Percentiles rank a stretch among this genome's conserved stretches.
These are phyloP conservation scores for Pythium aristosporum DNA, from an alignment of 352 stramenopile genomes.

Conservation along the genomic window DNA sequence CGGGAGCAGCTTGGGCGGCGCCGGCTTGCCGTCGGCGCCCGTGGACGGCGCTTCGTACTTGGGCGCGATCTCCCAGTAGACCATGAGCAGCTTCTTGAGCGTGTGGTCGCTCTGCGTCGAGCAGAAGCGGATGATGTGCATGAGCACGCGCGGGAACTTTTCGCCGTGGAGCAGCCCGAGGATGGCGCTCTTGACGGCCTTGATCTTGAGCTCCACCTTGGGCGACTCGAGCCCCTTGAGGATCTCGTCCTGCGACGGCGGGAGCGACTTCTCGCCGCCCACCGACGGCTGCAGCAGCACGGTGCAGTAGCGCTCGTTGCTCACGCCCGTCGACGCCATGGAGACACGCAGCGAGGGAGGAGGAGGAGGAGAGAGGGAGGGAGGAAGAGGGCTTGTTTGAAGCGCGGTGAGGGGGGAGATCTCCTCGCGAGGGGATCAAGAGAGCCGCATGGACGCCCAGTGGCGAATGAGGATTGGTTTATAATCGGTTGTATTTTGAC, in stretches of 20 bases:
- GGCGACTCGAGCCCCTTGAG: conserved; percentile 96
- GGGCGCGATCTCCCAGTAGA: conserved; percentile 99
- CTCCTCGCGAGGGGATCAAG: background rate
- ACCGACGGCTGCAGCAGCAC: conserved; percentile 67
- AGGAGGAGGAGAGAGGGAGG: conserved; percentile 1
- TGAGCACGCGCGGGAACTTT: conserved; percentile 97
- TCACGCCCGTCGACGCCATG: conserved; percentile 51
- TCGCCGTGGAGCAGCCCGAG: conserved; percentile 98
- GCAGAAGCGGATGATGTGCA: conserved; percentile 99
- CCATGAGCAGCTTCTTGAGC: conserved; percentile 99
- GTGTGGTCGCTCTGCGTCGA: conserved; percentile 99
- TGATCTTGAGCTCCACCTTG: conserved; percentile 95
- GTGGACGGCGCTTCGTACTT: conserved; percentile 90
- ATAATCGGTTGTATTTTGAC: background rate
- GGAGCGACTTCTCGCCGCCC: conserved; percentile 54
- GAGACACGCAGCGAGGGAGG: background rate
- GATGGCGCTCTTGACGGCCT: conserved; percentile 98
- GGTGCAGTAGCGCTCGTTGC: conserved; percentile 87
- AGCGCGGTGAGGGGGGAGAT: background rate
- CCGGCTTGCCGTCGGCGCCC: conserved; percentile 29
- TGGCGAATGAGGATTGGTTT: conserved; percentile 3
- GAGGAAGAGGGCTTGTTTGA: background rate
- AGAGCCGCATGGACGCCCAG: conserved; percentile 1
- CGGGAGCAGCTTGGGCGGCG: conserved; percentile 93
- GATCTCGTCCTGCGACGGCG: conserved; percentile 94